Conservation (phyloP, 1,284 basidiomycete genomes). For the Ceratobasidium sp. region DNA sequence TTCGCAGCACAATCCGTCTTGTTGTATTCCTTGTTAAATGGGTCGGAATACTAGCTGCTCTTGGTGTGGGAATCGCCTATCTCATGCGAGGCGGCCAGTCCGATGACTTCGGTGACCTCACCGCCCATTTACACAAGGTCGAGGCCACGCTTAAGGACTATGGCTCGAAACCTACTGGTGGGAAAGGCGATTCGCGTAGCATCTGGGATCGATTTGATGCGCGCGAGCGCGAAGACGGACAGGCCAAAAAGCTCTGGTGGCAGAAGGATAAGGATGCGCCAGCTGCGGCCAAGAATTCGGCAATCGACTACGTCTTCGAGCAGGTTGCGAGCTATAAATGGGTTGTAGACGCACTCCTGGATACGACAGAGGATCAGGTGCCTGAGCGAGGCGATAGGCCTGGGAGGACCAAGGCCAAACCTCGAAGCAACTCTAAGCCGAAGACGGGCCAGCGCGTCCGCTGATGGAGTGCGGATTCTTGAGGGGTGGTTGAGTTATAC, state of each 20-base stretch:
- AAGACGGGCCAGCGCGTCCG: slow-evolving; percentile 38
- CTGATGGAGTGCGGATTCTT: neutral
- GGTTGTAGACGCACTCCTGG: slow-evolving; percentile 29
- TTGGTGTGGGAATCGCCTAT: slow-evolving; percentile 29
- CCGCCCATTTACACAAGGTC: slow-evolving; percentile 27
- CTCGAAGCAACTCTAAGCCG: slow-evolving; percentile 17
- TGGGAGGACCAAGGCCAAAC: slow-evolving; percentile 5
- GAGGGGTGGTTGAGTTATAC: neutral
- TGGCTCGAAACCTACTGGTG: slow-evolving; percentile 2
- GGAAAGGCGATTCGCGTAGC: slow-evolving; percentile 30
- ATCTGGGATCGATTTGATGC: slow-evolving; percentile 40
- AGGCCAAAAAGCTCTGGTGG: slow-evolving; percentile 35
- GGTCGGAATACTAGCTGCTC: slow-evolving; percentile 28
- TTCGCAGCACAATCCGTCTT: slow-evolving; percentile 34
- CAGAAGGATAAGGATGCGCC: slow-evolving; percentile 34
- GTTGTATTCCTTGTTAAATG: slow-evolving; percentile 46
- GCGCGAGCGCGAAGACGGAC: slow-evolving; percentile 11
- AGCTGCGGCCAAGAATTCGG: neutral
- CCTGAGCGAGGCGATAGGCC: neutral
- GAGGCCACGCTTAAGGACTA: slow-evolving; percentile 20
- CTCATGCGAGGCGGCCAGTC: slow-evolving; percentile 4
- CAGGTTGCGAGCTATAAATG: slow-evolving; percentile 36
- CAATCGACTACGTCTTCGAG: slow-evolving; percentile 20
- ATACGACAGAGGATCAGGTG: slow-evolving; percentile 16
- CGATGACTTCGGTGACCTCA: slow-evolving; percentile 15